Evolutionary conservation across 1,284 basidiomycete species (phyloP).

Genomic region (Mycosarcoma mackinlayi): DNA sequence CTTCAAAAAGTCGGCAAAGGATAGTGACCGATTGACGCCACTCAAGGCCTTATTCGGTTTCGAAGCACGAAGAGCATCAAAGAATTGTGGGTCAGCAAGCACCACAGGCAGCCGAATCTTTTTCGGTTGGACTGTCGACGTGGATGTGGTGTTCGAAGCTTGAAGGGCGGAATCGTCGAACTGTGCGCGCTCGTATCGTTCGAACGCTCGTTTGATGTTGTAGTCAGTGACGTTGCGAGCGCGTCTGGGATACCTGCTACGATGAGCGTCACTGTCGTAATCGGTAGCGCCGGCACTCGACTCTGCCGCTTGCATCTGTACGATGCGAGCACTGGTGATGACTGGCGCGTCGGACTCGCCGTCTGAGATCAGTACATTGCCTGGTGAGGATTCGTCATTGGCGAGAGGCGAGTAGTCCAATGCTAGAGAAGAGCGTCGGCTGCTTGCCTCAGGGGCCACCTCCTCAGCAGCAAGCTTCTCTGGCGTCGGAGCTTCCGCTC

Average conservation of each 20-base stretch:
- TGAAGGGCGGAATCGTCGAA: background rate
- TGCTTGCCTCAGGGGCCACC: background rate
- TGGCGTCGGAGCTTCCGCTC: too few relatives aligned
- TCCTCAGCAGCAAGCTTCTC: background rate
- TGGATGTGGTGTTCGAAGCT: background rate
- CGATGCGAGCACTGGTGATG: slow-evolving; percentile 12
- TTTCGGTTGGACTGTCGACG: background rate
- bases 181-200: slow-evolving; percentile 9
- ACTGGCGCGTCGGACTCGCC: slow-evolving; percentile 7
- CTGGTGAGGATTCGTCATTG: background rate
- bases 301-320: background rate
- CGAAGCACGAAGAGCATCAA: slow-evolving; percentile 21
- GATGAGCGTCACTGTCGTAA: slow-evolving; percentile 22
- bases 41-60: background rate
- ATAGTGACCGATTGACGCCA: background rate
- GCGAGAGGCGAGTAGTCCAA: background rate
- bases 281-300: slow-evolving; percentile 16
- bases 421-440: background rate
- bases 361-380: slow-evolving; percentile 3
- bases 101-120: slow-evolving; percentile 9
- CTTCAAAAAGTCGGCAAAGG: slow-evolving; percentile 21
- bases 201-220: slow-evolving; percentile 29
- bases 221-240: slow-evolving; percentile 36
- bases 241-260: slow-evolving; percentile 27
- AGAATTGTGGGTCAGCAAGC: slow-evolving; percentile 11